Evolutionary conservation across 495 filamentous ascomycete species (phyloP).

Genomic region (Achaetomiella virescens): DNA sequence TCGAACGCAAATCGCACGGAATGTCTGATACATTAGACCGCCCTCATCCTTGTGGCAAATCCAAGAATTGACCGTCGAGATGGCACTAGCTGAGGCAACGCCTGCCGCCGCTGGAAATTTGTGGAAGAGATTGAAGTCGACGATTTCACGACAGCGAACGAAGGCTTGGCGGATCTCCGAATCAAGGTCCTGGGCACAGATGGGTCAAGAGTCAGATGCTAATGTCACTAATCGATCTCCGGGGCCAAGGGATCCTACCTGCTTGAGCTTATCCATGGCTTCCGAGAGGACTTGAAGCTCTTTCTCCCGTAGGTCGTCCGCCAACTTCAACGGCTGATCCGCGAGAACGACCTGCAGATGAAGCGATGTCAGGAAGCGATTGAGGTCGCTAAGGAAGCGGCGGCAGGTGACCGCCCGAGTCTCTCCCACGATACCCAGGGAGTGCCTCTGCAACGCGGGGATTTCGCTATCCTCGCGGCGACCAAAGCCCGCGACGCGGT

Average conservation of each 20-base stretch:
- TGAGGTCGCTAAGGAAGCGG: slow-evolving; percentile 40
- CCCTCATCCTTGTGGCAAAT: slow-evolving; percentile 37
- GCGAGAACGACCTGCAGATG: slow-evolving; percentile 47
- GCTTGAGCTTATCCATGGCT: slow-evolving; percentile 36
- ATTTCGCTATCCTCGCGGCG: slow-evolving; percentile 40
- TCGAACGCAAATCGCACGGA: slow-evolving; percentile 50
- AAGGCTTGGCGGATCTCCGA: background rate
- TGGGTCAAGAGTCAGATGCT: slow-evolving; percentile 12
- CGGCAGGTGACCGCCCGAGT: background rate
- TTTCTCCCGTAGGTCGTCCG: slow-evolving; percentile 32
- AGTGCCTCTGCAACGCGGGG: slow-evolving; percentile 51
- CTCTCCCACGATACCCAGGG: slow-evolving; percentile 44
- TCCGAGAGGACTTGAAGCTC: slow-evolving; percentile 35
- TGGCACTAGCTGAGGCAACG: background rate
- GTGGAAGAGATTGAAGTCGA: background rate
- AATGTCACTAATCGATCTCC: too few relatives aligned
- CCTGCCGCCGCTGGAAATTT: background rate
- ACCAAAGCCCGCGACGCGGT: slow-evolving; percentile 13
- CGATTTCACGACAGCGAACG: background rate
- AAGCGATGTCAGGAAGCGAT: slow-evolving; percentile 46
- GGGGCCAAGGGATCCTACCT: slow-evolving; percentile 32
- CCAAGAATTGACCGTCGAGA: slow-evolving; percentile 32
- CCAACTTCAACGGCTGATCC: slow-evolving; percentile 37
- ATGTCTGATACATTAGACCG: slow-evolving; percentile 48
- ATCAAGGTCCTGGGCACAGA: background rate